A percentile compares a stretch with the other conserved stretches of the same genome.
Conservation (phyloP, 352 stramenopile genomes). For the Globisporangium yorkense region DNA sequence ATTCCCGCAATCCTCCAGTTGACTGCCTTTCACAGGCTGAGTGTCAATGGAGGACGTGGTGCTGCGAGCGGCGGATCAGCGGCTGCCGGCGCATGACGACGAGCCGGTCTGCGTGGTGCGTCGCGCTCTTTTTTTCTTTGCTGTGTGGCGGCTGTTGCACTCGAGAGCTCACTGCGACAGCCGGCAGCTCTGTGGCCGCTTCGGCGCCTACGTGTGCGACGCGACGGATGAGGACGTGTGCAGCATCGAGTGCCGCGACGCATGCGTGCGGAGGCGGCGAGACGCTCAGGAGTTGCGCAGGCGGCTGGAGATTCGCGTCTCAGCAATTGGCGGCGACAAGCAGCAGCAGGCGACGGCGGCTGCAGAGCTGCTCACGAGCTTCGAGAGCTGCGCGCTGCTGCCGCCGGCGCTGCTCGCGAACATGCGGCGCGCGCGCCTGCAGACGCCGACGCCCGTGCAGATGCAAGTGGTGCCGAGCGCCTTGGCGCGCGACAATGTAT, state of each 20-base stretch:
- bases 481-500: conserved; percentile 34
- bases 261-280: conserved; percentile 20
- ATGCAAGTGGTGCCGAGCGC: conserved; percentile 67
- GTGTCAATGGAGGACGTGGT: conserved; percentile 4
- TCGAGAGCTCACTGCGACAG: conserved; percentile 3
- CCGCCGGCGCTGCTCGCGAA: conserved; percentile 32
- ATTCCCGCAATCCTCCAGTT: no score
- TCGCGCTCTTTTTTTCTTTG: neutral
- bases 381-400: conserved; percentile 15
- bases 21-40: no score
- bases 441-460: conserved; percentile 58
- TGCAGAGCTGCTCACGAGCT: conserved; percentile 10
- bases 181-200: conserved; percentile 55
- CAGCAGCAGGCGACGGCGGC: neutral
- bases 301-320: conserved; percentile 29
- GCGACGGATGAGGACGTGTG: conserved; percentile 80
- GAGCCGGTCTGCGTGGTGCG: conserved; percentile 15
- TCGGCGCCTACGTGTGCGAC: conserved; percentile 78
- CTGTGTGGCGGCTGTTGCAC: neutral
- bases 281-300: neutral
- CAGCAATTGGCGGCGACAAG: conserved; percentile 2
- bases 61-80: conserved; percentile 9
- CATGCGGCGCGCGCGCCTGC: conserved; percentile 24
- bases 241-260: conserved; percentile 67
- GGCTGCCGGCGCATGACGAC: conserved; percentile 4